Evolutionary conservation across 192 early-diverging fungal genomes (phyloP), one percentile per base, ranked within the genome.

Genomic region (Neocallimastix lanati): DNA sequence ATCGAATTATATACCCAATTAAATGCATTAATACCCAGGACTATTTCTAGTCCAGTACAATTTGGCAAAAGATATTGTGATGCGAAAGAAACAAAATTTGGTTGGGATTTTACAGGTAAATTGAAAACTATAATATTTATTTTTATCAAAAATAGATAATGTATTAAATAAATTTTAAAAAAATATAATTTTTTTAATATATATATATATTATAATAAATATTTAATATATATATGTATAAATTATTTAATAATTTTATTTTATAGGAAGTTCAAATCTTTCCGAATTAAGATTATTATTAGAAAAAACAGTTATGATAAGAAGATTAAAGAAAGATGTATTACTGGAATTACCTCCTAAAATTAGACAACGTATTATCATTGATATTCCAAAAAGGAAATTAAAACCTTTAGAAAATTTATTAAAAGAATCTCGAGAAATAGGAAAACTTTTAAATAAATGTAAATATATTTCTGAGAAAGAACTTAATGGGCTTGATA

Each of bases 251-350:
- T n/a, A n/a, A n/a, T n/a, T n/a, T n/a, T n/a, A n/a, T n/a, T 78
- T 13, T 67, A 14, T 76, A 81, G 86, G 86, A 38, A 29, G 79
- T 28, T 80, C 77, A 28, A 88, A 88, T 78, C 82, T 84, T 15
- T 25, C 18, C 27, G 87, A 88, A 81, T 82, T 88, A 16, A 36
- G 88, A 78, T 85, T 78, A 78, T 35, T 87, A 28, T 78, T 88
- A 29, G 78, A 81, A 28, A 35, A 29, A n/a, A 87, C 87, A 0
- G 80, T 88, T 77, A 78, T 88, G 76, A 85, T 88, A 18, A 82
- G 87, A 28, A 80, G 87, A 7, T 80, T 86, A 6, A 88, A 88
- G 58, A 76, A 84, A 6, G 84, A 88, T 33, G 87, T 88, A 15
- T 80, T 85, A 15, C 76, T 80, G 15, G 80, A 86, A 67, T 79